phyloP scores from a whole-genome alignment of 345 rosid genomes.

The Sisymbrium altissimum region DNA sequence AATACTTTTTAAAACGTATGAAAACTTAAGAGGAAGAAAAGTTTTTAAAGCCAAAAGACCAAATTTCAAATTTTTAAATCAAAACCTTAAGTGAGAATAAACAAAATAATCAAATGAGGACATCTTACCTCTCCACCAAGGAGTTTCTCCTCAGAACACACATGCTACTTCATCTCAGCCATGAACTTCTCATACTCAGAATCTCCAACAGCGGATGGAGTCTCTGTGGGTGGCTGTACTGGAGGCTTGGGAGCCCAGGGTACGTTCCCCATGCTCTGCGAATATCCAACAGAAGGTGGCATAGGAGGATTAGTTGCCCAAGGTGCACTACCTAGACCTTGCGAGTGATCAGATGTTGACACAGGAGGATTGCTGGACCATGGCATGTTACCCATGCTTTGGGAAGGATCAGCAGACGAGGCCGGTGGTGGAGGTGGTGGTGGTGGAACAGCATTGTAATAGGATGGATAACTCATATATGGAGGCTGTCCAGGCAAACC shows the following conservation, averaged over 20 bases:
- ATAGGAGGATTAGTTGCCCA: slow-evolving; percentile 37
- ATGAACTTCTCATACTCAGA: slow-evolving; percentile 93
- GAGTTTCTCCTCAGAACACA: slow-evolving; percentile 13
- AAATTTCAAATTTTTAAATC: background rate
- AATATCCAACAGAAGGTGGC: slow-evolving; percentile 51
- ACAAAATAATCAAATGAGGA: slow-evolving; percentile 9
- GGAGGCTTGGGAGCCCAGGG: slow-evolving; percentile 76
- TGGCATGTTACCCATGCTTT: slow-evolving; percentile 53
- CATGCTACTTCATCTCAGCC: slow-evolving; percentile 89
- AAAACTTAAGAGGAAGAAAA: background rate
- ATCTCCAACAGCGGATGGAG: slow-evolving; percentile 61
- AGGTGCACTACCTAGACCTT: slow-evolving; percentile 29
- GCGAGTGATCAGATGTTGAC: slow-evolving; percentile 30
- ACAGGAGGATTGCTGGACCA: slow-evolving; percentile 61
- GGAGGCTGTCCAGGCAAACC: slow-evolving; percentile 59
- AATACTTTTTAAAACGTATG: background rate
- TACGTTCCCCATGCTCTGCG: slow-evolving; percentile 56
- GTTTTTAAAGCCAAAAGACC: background rate
- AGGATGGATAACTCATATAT: slow-evolving; percentile 69
- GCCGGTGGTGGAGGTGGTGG: slow-evolving; percentile 57
- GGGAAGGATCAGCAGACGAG: slow-evolving; percentile 50
- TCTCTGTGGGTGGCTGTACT: slow-evolving; percentile 55
- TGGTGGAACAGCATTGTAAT: slow-evolving; percentile 75
- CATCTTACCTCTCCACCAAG: slow-evolving; percentile 49
- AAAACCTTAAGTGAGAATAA: background rate